Base-by-base conservation (phyloP, 106 monocot species). In the Dactylorhiza incarnata region DNA sequence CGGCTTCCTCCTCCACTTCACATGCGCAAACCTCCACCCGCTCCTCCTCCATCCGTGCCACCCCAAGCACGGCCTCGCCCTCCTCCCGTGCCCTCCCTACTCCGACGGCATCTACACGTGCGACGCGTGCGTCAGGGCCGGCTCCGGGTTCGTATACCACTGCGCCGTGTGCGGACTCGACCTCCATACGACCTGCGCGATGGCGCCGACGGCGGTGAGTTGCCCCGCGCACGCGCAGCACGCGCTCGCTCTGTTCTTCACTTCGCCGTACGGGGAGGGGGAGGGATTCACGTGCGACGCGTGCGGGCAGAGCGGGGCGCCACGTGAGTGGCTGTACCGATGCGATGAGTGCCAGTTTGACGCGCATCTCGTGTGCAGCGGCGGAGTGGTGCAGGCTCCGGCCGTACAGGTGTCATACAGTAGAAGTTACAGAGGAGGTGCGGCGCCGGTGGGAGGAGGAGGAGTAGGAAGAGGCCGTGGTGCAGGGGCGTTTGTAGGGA, bases 271-370 rank as follows among this genome's bases (percentile, higher is more conserved):
- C 11, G 81, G 81, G 73, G 77, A 78, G 45, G 51, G 52, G 74
- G 49, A 44, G 45, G 80, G 81, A 13, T 85, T 78, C 78, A 25
- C 66, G 15, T 85, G 85, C 63, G 85, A 85, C 50, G 47, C 75
- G 13, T 85, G 85, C 68, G 81, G 81, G 49, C 19, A 68, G 17
- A 25, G 62, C 20, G 85, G 85, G 0, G 24, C 37, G 22, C 17
- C 58, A 11, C 50, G 61, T 24, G 68, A 75, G 13, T 85, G 85
- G 85, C 55, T 85, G 50, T 85, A 85, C 61, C 77, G 81, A 37
- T 85, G 85, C 66, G 76, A 77, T 43, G 3, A 16, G 74, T 85
- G 85, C 68, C 81, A 85, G 74, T 81, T 85, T 48, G 85, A 85
- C 54, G 77, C 70, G 49, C 85, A 85, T 26, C 19, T 85, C 14